These are phyloP conservation scores for Aspergillus sojae DNA, from an alignment of 2,329 filamentous ascomycete species.

Conservation along the genomic window DNA sequence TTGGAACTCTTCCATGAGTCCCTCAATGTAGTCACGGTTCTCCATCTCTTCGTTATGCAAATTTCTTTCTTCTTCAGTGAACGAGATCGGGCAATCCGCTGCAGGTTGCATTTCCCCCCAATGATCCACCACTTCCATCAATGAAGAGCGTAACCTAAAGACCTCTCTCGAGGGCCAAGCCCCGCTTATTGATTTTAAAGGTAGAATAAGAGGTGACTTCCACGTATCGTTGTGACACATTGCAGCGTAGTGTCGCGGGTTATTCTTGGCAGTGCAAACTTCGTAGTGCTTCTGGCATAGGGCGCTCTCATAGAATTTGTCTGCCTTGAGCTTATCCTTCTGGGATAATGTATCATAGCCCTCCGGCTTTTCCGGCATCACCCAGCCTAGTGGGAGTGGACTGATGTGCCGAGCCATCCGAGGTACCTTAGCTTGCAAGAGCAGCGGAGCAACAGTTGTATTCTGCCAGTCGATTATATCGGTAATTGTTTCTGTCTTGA, in stretches of 20 bases:
- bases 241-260: not conserved
- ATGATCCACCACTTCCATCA: not conserved
- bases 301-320: not conserved
- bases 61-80: not conserved
- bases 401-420: not conserved
- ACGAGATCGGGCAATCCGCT: not conserved
- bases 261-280: not conserved
- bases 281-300: conserved; percentile 4
- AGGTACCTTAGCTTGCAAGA: not conserved
- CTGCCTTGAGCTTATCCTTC: not conserved
- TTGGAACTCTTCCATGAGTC: not conserved
- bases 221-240: not conserved
- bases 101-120: not conserved
- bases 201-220: not conserved
- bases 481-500: no score
- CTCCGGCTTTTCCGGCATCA: not conserved
- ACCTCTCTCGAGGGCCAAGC: not conserved
- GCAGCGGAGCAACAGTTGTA: not conserved
- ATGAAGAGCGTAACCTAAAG: not conserved
- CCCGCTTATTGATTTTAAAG: not conserved
- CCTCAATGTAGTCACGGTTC: not conserved
- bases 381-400: not conserved
- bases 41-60: not conserved
- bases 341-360: not conserved
- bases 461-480: not conserved